Base-by-base conservation (phyloP, 1,139 yeast species). In the Saccharomyces hybrid region DNA sequence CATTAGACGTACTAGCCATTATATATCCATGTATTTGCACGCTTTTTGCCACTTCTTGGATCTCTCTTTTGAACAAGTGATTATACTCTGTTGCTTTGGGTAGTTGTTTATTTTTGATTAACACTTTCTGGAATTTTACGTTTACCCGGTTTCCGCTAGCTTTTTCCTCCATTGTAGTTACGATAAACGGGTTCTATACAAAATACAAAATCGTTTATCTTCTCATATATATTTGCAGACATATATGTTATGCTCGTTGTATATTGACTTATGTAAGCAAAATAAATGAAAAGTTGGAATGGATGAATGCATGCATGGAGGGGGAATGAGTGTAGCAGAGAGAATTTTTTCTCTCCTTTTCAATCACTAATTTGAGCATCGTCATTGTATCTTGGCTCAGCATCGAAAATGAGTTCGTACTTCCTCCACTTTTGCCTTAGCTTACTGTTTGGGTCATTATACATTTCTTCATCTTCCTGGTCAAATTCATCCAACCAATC, bases 401-500 rank as follows among this genome's bases (percentile, higher is more conserved):
- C 64, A 50, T 67, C 70, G 53, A 68, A 70, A 13, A 68, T 67
- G 27, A 67, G 54, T 50, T 70, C 73, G 55, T 68, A 67, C 48
- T 67, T 67, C 30, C 70, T 61, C 73, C 73, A 70, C 55, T 67
- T 68, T 46, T 65, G 65, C 50, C 73, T 63, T 41, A 67, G 56
- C 27, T 62, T 63, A 52, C 67, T 63, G 1, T 62, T 52, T 6
- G 66, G 59, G 58, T 67, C 62, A 54, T 66, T 64, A 38, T 59
- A 63, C 32, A 65, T 67, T 11, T 54, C 52, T 52, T 69, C 72
- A 7, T 70, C 72, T 44, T 70, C 74, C 54, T 75, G 74, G 34
- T 75, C 80, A 64, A 73, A 79, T 11, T 67, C 68, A 62, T 80
- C 81, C 48, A 82, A 63, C 85, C 85, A 81, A 56, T 70, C 70